Conservation (phyloP, 2,329 filamentous ascomycete species). For the Trichoderma afroharzianum region DNA sequence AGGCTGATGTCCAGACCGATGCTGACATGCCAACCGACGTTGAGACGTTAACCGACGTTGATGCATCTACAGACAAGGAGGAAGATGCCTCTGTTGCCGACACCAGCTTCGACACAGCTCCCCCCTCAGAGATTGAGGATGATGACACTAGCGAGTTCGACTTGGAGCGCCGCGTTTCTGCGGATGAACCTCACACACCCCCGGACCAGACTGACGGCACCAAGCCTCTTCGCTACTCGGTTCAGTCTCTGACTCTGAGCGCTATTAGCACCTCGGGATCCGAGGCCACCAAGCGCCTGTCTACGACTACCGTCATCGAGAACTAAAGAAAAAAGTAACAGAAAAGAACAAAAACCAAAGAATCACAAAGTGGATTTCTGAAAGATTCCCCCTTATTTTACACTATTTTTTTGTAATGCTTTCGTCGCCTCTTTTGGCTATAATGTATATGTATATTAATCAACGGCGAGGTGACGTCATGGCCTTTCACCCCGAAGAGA, state of each 20-base stretch:
- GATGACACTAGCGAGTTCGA: constrained; percentile 15
- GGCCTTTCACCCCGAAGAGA: constrained; percentile 1
- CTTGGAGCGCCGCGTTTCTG: not conserved
- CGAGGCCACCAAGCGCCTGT: constrained; percentile 25
- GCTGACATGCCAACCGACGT: not conserved
- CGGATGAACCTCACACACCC: constrained; percentile 29
- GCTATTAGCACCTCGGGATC: constrained; percentile 17
- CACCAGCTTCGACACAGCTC: not conserved
- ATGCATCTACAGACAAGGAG: not conserved
- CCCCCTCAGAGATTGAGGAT: constrained; percentile 5
- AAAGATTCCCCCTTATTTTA: not conserved
- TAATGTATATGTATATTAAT: constrained; percentile 25
- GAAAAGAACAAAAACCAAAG: not conserved
- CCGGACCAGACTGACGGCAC: constrained; percentile 29
- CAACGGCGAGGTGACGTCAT: not conserved
- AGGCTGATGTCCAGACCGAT: not conserved
- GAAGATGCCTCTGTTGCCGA: not conserved
- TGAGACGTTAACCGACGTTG: not conserved
- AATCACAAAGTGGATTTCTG: not conserved
- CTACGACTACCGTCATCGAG: constrained; percentile 21
- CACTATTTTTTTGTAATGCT: not conserved
- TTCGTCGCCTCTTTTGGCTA: constrained; percentile 12
- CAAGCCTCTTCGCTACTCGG: constrained; percentile 26
- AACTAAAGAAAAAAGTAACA: not conserved
- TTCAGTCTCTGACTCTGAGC: constrained; percentile 27